A percentile compares a stretch with the other conserved stretches of the same genome.
Evolutionary conservation across 1,139 yeast species (phyloP).

Genomic region (Hemisphaericaspora xylofermentans): DNA sequence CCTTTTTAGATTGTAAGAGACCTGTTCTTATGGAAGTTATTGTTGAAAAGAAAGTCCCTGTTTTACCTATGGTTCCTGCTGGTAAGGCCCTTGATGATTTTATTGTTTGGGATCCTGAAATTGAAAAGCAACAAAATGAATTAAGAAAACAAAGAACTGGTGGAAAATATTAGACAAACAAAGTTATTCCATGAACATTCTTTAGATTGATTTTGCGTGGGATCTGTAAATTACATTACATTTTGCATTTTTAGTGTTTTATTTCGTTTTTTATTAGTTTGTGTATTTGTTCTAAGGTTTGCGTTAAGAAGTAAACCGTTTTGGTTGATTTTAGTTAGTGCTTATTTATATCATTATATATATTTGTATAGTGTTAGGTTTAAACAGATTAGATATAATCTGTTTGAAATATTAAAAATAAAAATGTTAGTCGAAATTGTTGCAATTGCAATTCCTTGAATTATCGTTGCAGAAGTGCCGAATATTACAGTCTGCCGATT

Average conservation of each 20-base stretch:
- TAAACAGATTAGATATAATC: no score
- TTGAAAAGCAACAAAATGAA: constrained; percentile 70
- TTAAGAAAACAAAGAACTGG: constrained; percentile 61
- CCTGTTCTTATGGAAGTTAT: constrained; percentile 89
- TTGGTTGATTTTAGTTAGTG: not conserved
- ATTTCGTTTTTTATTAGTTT: not conserved
- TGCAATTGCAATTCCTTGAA: no score
- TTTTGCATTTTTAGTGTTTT: not conserved
- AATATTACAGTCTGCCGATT: no score
- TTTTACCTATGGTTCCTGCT: constrained; percentile 96
- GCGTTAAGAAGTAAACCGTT: not conserved
- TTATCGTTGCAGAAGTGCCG: no score
- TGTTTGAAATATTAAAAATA: no score
- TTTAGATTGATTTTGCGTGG: no score
- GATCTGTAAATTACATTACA: no score
- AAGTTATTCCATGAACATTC: not conserved
- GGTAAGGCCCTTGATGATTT: constrained; percentile 95
- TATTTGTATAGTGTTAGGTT: no score
- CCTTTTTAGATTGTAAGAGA: constrained; percentile 72
- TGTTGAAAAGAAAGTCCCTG: constrained; percentile 96
- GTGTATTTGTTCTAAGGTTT: not conserved
- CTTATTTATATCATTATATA: not conserved
- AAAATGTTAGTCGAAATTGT: no score
- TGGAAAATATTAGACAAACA: constrained; percentile 44
- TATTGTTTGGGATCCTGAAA: constrained; percentile 77